Conservation (phyloP, 1,139 yeast genomes). For the Candida sp. region DNA sequence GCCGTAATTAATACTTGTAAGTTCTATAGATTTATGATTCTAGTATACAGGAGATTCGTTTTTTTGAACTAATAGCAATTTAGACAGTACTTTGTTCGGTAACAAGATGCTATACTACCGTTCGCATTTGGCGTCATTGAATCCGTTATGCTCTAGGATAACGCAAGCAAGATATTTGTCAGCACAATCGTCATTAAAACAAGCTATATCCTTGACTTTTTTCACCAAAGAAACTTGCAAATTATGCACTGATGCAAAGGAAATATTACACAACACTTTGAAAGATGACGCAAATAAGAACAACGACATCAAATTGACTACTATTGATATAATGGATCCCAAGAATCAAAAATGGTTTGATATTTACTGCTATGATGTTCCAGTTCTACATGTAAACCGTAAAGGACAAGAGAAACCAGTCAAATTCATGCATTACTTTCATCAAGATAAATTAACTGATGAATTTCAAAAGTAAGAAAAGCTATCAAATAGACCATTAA, state of each 20-base stretch:
- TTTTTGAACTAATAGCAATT: not conserved
- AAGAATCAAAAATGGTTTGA: slow-evolving; percentile 76
- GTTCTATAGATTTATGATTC: not conserved
- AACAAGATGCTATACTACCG: not conserved
- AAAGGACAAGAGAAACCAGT: slow-evolving; percentile 42
- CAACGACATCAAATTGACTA: slow-evolving; percentile 32
- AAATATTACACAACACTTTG: slow-evolving; percentile 43
- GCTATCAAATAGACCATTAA: no score
- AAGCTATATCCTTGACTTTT: slow-evolving; percentile 42
- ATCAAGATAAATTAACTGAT: slow-evolving; percentile 52
- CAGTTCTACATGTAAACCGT: slow-evolving; percentile 74
- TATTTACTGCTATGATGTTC: slow-evolving; percentile 83
- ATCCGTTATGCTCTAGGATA: not conserved
- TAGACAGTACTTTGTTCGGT: not conserved
- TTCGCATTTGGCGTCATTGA: not conserved
- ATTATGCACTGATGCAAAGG: slow-evolving; percentile 71
- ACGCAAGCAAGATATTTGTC: not conserved
- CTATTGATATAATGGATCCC: slow-evolving; percentile 67
- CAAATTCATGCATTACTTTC: slow-evolving; percentile 76
- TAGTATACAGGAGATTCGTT: not conserved
- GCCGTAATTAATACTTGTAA: not conserved
- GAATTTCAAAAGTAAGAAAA: slow-evolving; percentile 29
- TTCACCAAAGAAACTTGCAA: slow-evolving; percentile 81
- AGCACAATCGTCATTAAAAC: not conserved
- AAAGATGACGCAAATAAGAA: slow-evolving; percentile 16